These are phyloP conservation scores for Carex parvula DNA, from an alignment of 176 grass and related monocot genomes.

Conservation along the genomic window DNA sequence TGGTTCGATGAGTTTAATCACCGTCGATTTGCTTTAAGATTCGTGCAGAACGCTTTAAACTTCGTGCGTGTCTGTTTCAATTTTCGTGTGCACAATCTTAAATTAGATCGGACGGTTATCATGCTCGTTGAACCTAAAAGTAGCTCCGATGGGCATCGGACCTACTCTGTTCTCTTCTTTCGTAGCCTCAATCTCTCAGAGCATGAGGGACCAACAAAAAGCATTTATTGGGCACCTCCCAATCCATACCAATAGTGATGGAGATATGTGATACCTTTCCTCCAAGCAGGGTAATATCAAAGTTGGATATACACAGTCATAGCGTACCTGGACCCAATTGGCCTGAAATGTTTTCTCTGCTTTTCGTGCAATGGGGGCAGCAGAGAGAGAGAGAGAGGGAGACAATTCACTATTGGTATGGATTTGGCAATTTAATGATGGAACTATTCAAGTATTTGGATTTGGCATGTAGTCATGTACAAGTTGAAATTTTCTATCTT, in stretches of 20 bases:
- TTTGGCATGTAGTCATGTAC: not conserved
- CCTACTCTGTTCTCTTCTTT: not conserved
- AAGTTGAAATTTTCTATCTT: not conserved
- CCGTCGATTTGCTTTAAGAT: too few relatives aligned
- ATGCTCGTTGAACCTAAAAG: too few relatives aligned
- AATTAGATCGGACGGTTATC: too few relatives aligned
- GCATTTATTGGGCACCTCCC: slow-evolving; percentile 4
- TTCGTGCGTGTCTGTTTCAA: too few relatives aligned
- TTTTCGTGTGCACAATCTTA: too few relatives aligned
- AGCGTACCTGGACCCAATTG: not conserved
- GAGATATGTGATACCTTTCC: not conserved
- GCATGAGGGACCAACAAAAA: not conserved
- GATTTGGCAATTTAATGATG: not conserved
- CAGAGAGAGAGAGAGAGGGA: not conserved
- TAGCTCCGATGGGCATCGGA: too few relatives aligned
- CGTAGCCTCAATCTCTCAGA: not conserved
- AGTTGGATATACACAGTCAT: not conserved
- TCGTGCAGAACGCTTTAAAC: too few relatives aligned
- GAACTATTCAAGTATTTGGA: not conserved
- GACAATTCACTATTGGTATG: not conserved
- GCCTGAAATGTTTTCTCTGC: not conserved
- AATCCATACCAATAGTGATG: not conserved
- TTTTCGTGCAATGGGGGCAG: too few relatives aligned
- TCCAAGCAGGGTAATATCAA: not conserved
- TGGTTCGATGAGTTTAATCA: too few relatives aligned